These are phyloP conservation scores for Hypholoma fasciculare DNA, from an alignment of 768 basidiomycete genomes.

Conservation along the genomic window DNA sequence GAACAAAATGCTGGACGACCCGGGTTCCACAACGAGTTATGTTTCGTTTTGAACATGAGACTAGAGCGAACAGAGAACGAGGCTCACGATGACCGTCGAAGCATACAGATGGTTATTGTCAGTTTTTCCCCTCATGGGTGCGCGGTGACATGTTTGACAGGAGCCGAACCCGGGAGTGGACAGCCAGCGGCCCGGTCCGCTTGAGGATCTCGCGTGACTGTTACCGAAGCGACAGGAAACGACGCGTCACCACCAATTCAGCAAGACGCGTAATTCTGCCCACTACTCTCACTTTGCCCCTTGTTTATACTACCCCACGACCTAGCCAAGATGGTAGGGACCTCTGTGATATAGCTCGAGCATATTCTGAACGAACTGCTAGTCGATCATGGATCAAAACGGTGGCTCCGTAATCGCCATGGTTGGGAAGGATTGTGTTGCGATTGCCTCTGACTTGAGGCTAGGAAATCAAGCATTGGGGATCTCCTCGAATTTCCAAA, in stretches of 20 bases:
- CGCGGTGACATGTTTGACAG: too few relatives aligned
- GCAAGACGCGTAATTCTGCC: constrained; percentile 31
- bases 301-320: constrained; percentile 4
- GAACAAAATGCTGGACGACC: neutral
- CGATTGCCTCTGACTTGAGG: constrained; percentile 94
- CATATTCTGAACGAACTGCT: constrained; percentile 13
- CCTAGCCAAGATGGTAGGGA: constrained; percentile 40
- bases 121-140: too few relatives aligned
- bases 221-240: constrained; percentile 33
- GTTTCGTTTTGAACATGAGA: too few relatives aligned
- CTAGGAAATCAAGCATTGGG: constrained; percentile 86
- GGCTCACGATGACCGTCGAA: too few relatives aligned
- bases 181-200: constrained; percentile 8
- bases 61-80: too few relatives aligned
- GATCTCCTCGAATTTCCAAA: constrained; percentile 91
- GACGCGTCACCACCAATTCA: constrained; percentile 42
- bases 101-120: too few relatives aligned
- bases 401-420: constrained; percentile 99
- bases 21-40: too few relatives aligned
- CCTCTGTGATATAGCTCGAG: neutral
- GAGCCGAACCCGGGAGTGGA: too few relatives aligned
- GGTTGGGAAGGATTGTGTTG: constrained; percentile 98
- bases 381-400: constrained; percentile 93
- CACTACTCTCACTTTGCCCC: constrained; percentile 4
- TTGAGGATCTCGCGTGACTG: constrained; percentile 24